Evolutionary conservation across 1,284 basidiomycete species (phyloP).

Genomic region (Irpex lacteus): DNA sequence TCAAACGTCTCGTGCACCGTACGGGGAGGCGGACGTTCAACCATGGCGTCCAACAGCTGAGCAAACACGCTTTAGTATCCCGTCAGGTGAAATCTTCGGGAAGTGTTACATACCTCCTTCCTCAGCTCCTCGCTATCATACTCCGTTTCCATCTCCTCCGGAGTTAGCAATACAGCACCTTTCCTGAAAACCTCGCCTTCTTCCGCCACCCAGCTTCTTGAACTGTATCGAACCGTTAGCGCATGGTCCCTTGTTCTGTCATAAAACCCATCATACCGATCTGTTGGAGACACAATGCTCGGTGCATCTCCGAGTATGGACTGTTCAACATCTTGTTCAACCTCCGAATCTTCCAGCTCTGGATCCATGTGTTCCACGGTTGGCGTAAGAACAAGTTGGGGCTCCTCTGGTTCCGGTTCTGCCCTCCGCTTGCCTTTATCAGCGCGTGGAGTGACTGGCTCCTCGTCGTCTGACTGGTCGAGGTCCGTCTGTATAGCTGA

Average conservation of each 20-base stretch:
- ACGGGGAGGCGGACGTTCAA: constrained; percentile 61
- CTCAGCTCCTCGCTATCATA: constrained; percentile 82
- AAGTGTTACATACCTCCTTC: constrained; percentile 61
- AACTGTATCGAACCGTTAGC: constrained; percentile 38
- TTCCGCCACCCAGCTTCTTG: constrained; percentile 79
- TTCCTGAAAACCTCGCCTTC: constrained; percentile 93
- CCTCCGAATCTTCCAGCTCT: constrained; percentile 57
- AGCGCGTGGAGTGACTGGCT: constrained; percentile 55
- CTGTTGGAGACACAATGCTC: constrained; percentile 46
- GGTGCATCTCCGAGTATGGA: constrained; percentile 32
- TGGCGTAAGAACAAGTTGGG: constrained; percentile 69
- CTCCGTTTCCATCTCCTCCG: constrained; percentile 83
- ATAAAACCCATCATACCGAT: constrained; percentile 43
- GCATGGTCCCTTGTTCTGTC: neutral
- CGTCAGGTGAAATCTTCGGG: neutral
- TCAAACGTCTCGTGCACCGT: constrained; percentile 54
- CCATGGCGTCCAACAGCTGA: constrained; percentile 59
- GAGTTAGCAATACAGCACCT: constrained; percentile 74
- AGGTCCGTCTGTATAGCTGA: constrained; percentile 18
- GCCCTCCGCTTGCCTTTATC: constrained; percentile 77
- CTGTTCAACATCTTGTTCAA: constrained; percentile 45
- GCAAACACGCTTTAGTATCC: neutral
- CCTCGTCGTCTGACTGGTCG: constrained; percentile 33
- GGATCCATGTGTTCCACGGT: constrained; percentile 45
- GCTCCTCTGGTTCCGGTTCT: constrained; percentile 61